phyloP scores from a whole-genome alignment of 805 yeast species.

The Sugiyamaella boreocaroliniensis region DNA sequence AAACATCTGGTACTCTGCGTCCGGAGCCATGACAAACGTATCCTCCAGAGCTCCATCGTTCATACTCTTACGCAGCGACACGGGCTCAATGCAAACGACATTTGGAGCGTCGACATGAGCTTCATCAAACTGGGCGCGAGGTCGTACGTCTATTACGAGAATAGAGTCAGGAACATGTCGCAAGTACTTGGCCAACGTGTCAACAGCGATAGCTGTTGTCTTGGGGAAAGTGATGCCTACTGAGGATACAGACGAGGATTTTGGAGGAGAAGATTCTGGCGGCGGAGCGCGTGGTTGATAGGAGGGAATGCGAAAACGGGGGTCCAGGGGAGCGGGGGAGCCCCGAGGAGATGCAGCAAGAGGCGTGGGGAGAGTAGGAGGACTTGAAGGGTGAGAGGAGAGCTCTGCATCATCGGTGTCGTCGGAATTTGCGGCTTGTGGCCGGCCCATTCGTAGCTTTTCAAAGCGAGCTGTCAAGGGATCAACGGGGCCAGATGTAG shows the following conservation, averaged over 20 bases:
- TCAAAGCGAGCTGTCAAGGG: conserved; percentile 13
- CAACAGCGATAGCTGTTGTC: conserved; percentile 23
- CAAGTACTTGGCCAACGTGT: conserved; percentile 22
- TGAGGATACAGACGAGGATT: conserved; percentile 1
- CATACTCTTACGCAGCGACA: conserved; percentile 43
- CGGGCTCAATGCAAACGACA: conserved; percentile 72
- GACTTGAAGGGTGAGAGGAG: conserved; percentile 1
- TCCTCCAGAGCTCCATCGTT: conserved; percentile 63
- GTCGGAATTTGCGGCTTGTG: neutral
- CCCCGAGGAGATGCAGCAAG: neutral
- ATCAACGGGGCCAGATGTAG: neutral
- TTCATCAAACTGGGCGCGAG: conserved; percentile 49
- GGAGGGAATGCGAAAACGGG: neutral
- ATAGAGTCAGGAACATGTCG: conserved; percentile 28
- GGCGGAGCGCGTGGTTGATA: neutral
- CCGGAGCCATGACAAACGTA: conserved; percentile 51
- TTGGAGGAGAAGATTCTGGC: neutral
- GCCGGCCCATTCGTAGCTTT: conserved; percentile 11
- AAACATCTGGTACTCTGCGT: conserved; percentile 49
- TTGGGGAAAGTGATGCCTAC: conserved; percentile 23
- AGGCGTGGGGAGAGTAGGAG: conserved; percentile 10
- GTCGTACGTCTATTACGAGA: conserved; percentile 67
- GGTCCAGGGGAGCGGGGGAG: neutral
- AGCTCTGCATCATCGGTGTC: neutral
- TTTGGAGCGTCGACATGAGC: conserved; percentile 58